These are phyloP conservation scores for Penicillium samsonianum DNA, from an alignment of 495 filamentous ascomycete species.

Conservation along the genomic window DNA sequence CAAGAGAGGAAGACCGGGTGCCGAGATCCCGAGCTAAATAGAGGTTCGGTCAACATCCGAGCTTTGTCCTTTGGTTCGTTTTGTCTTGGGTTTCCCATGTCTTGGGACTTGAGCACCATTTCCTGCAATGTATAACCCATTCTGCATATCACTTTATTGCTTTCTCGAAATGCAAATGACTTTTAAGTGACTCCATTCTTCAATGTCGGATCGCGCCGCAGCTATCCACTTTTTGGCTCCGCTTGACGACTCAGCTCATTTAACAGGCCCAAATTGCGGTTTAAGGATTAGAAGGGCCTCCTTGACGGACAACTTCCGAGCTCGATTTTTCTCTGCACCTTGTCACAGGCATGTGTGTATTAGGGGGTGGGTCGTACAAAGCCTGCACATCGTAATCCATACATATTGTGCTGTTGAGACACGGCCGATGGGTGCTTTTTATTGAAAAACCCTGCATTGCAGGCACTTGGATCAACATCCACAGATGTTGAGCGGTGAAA, in stretches of 20 bases:
- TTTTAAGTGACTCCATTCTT: constrained; percentile 14
- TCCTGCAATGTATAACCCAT: background rate
- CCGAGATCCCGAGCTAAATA: constrained; percentile 11
- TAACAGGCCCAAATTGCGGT: constrained; percentile 1
- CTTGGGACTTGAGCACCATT: constrained; percentile 3
- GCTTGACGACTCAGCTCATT: constrained; percentile 15
- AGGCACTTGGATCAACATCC: background rate
- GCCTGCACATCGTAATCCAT: background rate
- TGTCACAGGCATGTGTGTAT: background rate
- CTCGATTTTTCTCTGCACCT: background rate
- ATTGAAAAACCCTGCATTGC: constrained; percentile 18
- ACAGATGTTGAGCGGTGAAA: constrained; percentile 25
- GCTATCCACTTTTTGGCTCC: constrained; percentile 22
- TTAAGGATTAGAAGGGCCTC: constrained; percentile 5
- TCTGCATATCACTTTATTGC: background rate
- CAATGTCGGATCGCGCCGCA: constrained; percentile 20
- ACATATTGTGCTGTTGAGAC: constrained; percentile 1
- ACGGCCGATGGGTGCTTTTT: constrained; percentile 17
- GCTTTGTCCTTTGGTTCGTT: background rate
- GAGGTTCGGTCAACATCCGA: constrained; percentile 33
- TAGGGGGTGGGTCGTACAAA: constrained; percentile 6
- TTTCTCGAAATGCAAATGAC: background rate
- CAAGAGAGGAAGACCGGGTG: constrained; percentile 2
- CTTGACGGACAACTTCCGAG: constrained; percentile 27
- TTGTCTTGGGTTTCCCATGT: background rate